phyloP scores from a whole-genome alignment of 23 red algal species.

The Gracilariopsis chorda region DNA sequence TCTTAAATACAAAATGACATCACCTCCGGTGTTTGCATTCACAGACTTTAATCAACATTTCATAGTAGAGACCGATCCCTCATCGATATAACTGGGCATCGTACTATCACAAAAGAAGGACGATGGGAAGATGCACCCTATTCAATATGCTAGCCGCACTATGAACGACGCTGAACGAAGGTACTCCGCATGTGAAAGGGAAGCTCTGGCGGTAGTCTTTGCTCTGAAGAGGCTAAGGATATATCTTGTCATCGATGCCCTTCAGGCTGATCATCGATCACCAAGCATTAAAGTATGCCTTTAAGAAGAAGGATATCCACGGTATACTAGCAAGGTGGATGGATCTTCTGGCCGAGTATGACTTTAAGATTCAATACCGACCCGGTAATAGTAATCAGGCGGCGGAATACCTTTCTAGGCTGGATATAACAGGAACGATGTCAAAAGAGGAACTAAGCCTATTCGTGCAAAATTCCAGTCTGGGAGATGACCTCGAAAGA shows the following conservation, averaged over 20 bases:
- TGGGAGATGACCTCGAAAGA: too few relatives aligned
- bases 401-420: neutral
- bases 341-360: neutral
- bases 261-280: constrained; percentile 5
- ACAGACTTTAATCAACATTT: constrained; percentile 2
- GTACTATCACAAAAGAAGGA: neutral
- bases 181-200: neutral
- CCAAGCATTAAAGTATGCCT: neutral
- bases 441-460: too few relatives aligned
- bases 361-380: neutral
- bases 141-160: constrained; percentile 11
- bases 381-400: neutral
- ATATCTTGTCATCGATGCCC: neutral
- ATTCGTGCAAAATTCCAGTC: too few relatives aligned
- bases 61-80: neutral
- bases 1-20: neutral
- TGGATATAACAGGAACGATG: too few relatives aligned
- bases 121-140: neutral
- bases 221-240: neutral
- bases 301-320: neutral
- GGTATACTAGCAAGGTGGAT: neutral
- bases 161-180: neutral
- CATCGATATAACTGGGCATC: neutral
- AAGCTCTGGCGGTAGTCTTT: neutral
- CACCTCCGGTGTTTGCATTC: neutral